Base-by-base conservation (phyloP, 2,329 filamentous ascomycete genomes). In the Tolypocladium endophyticum region DNA sequence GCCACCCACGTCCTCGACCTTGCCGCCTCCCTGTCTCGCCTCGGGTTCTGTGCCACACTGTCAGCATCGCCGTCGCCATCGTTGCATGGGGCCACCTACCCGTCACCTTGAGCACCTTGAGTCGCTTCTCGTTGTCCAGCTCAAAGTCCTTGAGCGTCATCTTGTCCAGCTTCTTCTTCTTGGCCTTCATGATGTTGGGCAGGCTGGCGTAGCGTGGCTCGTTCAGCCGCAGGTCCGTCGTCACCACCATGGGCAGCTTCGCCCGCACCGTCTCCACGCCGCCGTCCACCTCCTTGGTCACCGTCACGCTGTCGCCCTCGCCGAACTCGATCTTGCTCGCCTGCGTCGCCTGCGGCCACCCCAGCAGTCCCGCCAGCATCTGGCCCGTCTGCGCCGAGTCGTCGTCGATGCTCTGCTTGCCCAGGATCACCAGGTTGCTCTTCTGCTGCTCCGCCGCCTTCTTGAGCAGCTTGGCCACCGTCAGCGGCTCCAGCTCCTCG, bases 131-230 rank as follows among this genome's bases (percentile, higher is more conserved):
- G 58, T 83, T 84, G 68, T 92, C 87, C 52, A 96, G 76, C 2
- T 89, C 90, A 73, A 89, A 89, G 71, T 99, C 94, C 60, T 79
- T 82, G 73, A 97, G 74, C 65, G 83, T 90, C 82, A 91, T 88
- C 88, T 97, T 97, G 70, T 94, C 91, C 68, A 99, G 71, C 71
- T 90, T 90, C 88, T 99, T 99, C 89, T 97, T 99, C 89, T 99
- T 99, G 58, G 94, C 94, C 87, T 97, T 99, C 94, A 99, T 99
- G 65, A 99, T 97, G 73, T 97, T 97, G 57, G 92, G 93, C 83
- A 99, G 75, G 75, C 86, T 96, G 28, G 93, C 94, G 74, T 96
- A 99, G 64, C 94, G 81, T 61, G 94, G 94, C 83, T 95, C 91
- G 72, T 99, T 99, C 73, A 99, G 79, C 58, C 94, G 80, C 77